Base-by-base conservation (phyloP, 2,329 filamentous ascomycete genomes). In the Calcarisporium arbuscula region DNA sequence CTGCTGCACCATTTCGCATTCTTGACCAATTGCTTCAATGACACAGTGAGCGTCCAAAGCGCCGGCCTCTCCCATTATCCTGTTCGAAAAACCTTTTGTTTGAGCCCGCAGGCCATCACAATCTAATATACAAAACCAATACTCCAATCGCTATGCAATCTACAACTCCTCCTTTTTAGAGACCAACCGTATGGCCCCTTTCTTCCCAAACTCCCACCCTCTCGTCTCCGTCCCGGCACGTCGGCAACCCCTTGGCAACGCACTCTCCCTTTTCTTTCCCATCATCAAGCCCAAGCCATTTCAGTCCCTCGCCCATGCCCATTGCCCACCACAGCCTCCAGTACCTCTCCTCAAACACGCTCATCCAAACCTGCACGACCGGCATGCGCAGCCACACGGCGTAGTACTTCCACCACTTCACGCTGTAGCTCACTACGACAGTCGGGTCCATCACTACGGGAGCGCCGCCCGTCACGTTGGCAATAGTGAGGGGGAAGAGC, bases 341-440 rank as follows among this genome's bases (percentile, higher is more conserved):
- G 21, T 40, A 40, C 19, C 26, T 27, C 30, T 37, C 30, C 14
- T 40, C 38, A 19, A 40, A 40, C 15, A 34, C n/a, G 6, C 16
- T 23, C 38, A 40, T 40, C 38, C 38, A 40, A 20, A 40, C 30
- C 19, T 19, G 34, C 12, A 40, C 38, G 7, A 40, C 20, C 8
- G 38, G 38, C 34, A 34, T 33, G 22, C 38, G 38, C 12, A 40
- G 34, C 38, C 38, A 40, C 20, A 40, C 34, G 5, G 38, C 38
- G 21, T 40, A 40, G 25, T 37, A 40, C 26, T 28, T 40, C 38
- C 38, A 40, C 38, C 34, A 37, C 26, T 36, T 30, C 25, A 37
- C 21, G 27, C 12, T 37, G 22, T 40, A 40, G 12, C 30, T 34
- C 26, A 40, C 38, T 12, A 40, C 19, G 7, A 37, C 38, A 17